These are phyloP conservation scores for Intubia oerlemansii DNA, from an alignment of 2,329 filamentous ascomycete genomes.

Conservation along the genomic window DNA sequence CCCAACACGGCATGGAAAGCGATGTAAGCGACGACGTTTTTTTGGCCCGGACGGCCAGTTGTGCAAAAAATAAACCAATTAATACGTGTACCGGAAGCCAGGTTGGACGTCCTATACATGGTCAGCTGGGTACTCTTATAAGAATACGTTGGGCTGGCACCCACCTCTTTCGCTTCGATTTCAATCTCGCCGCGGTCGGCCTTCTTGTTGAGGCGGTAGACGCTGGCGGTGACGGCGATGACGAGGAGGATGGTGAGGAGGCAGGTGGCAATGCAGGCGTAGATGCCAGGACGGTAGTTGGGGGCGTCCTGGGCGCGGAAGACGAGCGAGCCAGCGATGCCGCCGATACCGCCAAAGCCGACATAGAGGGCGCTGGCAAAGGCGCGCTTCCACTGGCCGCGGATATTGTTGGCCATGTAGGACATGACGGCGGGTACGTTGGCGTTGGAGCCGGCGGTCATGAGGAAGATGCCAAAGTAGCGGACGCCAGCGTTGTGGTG, in stretches of 20 bases:
- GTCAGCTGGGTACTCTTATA: too few relatives aligned
- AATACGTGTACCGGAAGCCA: constrained; percentile 21
- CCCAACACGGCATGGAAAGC: too few relatives aligned
- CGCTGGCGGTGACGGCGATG: constrained; percentile 17
- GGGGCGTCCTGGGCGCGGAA: constrained; percentile 38
- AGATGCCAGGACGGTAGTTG: constrained; percentile 31
- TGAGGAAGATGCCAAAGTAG: constrained; percentile 18
- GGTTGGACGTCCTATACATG: constrained; percentile 15
- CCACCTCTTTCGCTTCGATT: constrained; percentile 27
- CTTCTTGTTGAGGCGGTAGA: constrained; percentile 22
- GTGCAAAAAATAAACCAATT: too few relatives aligned
- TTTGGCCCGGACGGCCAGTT: too few relatives aligned
- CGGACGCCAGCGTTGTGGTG: constrained; percentile 15
- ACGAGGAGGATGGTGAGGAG: constrained; percentile 25
- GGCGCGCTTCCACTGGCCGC: constrained; percentile 23
- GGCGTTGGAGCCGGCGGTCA: constrained; percentile 23
- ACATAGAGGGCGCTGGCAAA: constrained; percentile 45
- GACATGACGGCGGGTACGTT: constrained; percentile 26
- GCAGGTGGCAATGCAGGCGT: constrained; percentile 29
- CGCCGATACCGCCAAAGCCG: constrained; percentile 34
- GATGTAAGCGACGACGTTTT: too few relatives aligned
- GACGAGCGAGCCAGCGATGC: constrained; percentile 38
- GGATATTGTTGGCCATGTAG: constrained; percentile 29
- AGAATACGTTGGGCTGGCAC: constrained; percentile 1
- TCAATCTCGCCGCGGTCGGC: constrained; percentile 31